phyloP scores from a whole-genome alignment of 148 eudicot species.

The Rhododendron simsii region DNA sequence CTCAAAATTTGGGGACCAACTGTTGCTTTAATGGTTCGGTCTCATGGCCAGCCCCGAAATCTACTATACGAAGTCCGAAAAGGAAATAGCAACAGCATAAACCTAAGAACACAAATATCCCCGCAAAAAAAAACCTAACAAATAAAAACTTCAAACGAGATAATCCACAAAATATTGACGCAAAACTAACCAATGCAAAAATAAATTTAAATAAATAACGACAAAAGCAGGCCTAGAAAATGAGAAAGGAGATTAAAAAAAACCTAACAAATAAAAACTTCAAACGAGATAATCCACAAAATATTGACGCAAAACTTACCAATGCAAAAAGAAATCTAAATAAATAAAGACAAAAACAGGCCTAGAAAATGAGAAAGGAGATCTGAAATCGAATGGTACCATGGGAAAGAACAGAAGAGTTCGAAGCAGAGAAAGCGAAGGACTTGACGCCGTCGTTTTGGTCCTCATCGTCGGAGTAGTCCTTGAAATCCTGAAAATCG shows the following conservation, averaged over 20 bases:
- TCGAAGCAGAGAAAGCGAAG: conserved; percentile 35
- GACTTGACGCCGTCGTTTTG: conserved; percentile 27
- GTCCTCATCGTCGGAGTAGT: conserved; percentile 29
- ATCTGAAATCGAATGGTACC: conserved; percentile 20
- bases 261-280: too few relatives aligned
- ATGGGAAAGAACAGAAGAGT: conserved; percentile 12
- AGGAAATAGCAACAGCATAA: neutral
- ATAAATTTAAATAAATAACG: neutral
- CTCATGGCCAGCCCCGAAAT: neutral
- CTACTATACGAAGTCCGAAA: neutral
- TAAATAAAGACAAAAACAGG: neutral
- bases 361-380: neutral
- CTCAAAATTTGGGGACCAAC: neutral
- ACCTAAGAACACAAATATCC: neutral
- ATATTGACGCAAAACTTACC: neutral
- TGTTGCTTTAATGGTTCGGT: neutral
- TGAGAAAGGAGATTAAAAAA: neutral
- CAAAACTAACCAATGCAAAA: neutral
- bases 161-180: neutral
- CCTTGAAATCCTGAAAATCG: conserved; percentile 71
- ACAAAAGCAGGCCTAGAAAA: neutral
- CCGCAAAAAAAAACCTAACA: neutral
- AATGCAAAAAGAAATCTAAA: neutral
- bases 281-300: neutral
- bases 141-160: too few relatives aligned